These are phyloP conservation scores for Neostapfia colusana DNA, from an alignment of 176 grass and related monocot species.

Conservation along the genomic window DNA sequence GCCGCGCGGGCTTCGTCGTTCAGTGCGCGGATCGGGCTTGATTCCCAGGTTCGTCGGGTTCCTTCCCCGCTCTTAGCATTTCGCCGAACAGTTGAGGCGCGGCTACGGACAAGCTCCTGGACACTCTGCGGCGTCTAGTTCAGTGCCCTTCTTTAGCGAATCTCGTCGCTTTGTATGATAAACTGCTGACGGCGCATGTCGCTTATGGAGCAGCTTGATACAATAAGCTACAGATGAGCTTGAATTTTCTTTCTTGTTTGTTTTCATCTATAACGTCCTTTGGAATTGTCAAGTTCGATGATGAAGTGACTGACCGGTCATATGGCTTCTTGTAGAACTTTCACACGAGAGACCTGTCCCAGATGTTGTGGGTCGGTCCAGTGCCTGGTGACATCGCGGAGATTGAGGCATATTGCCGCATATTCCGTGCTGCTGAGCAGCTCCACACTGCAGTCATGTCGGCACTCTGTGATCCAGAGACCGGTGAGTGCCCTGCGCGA, in stretches of 20 bases:
- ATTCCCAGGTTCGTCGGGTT: constrained; percentile 67
- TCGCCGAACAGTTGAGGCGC: constrained; percentile 29
- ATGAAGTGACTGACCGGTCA: not conserved
- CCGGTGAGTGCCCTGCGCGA: constrained; percentile 62
- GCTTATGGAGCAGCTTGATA: not conserved
- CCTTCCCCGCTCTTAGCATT: constrained; percentile 16
- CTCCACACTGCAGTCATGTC: constrained; percentile 76
- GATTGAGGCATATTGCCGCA: constrained; percentile 88
- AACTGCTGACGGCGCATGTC: not conserved
- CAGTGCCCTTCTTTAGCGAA: not conserved
- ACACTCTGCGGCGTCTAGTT: constrained; percentile 1
- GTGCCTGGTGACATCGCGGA: constrained; percentile 87
- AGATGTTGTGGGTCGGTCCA: constrained; percentile 78
- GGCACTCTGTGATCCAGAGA: constrained; percentile 88
- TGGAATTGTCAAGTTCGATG: not conserved
- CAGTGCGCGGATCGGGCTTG: constrained; percentile 72
- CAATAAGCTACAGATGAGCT: constrained; percentile 3
- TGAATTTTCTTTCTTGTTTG: constrained; percentile 27
- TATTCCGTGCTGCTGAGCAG: constrained; percentile 86
- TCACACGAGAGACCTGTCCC: constrained; percentile 61
- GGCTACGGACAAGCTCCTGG: not conserved
- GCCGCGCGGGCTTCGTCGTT: constrained; percentile 48
- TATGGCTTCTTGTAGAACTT: constrained; percentile 56
- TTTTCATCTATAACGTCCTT: constrained; percentile 1
- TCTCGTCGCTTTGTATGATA: not conserved